Percentiles rank a stretch among this genome's conserved stretches.
phyloP scores from a whole-genome alignment of 164 flowering plant genomes.

The Piper betle region DNA sequence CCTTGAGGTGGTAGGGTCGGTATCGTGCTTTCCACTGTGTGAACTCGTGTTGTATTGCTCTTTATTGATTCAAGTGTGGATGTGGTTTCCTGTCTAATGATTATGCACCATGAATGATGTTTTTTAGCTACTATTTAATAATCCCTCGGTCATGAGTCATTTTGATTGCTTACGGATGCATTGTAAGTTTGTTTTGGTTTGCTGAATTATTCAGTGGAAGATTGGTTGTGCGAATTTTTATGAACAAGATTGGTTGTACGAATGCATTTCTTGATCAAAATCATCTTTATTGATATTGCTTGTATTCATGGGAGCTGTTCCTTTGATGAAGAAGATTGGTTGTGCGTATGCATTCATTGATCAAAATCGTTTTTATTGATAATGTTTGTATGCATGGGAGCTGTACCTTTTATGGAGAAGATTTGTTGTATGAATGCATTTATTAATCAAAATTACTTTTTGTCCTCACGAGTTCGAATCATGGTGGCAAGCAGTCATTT shows the following conservation, averaged over 20 bases:
- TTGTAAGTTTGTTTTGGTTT: no score
- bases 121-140: no score
- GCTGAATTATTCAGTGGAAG: background rate
- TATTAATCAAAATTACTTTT: no score
- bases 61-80: background rate
- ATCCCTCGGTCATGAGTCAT: background rate
- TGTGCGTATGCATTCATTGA: no score
- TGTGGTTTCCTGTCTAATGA: background rate
- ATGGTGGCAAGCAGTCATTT: background rate
- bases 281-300: no score
- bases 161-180: background rate
- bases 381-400: background rate
- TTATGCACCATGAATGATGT: no score
- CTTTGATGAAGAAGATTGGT: no score
- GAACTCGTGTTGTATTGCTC: background rate
- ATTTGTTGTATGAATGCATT: no score
- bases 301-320: no score
- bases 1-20: constrained; percentile 72
- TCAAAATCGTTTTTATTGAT: no score
- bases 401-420: no score
- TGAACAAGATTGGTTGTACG: background rate
- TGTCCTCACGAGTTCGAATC: background rate
- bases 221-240: background rate
- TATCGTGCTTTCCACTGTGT: background rate
- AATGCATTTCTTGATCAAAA: no score